Base-by-base conservation (phyloP, 805 yeast genomes). In the Metschnikowia lunata region DNA sequence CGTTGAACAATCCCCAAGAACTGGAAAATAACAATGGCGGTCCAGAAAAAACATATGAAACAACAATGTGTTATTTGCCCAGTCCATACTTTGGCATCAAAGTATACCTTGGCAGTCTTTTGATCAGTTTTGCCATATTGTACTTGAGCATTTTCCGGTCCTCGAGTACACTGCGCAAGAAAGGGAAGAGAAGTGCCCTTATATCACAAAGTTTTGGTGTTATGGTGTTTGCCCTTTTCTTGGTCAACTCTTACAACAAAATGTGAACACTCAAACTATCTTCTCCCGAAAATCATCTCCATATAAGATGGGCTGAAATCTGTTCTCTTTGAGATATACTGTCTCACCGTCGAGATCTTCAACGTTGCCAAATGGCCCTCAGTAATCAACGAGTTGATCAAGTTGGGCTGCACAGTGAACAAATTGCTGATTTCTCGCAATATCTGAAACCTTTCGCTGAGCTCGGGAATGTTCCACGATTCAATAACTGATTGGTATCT, bases 361-460 rank as follows among this genome's bases (percentile, higher is more conserved):
- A 88, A 71, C 45, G 72, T 74, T 1, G 83, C 80, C 49, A 89
- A 69, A 54, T 82, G 88, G 1, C 96, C 93, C 57, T 88, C 96
- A 34, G 82, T 80, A 2, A 88, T 80, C 57, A 89, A 72, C 1
- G 95, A 85, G 50, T 81, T 81, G 43, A 89, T 67, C 54, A 87
- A 74, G 45, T 85, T 85, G 1, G 91, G 85, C 58, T 86, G 93
- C 13, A 88, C 95, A 0, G 95, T 83, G 61, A 83, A 90, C 47
- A 90, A 67, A 56, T 87, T 88, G 29, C 91, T 88, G 48, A 90
- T 76, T 53, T 89, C 96, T 59, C 88, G 78, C 49, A 90, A 66
- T 10, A 88, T 74, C 40, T 79, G 80, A 65, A 86, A 83, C 45
- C 76, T 75, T 30, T 81, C 85, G 4, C 80, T 67, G 27, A 87